Base-by-base conservation (phyloP, 495 filamentous ascomycete species). In the Talaromyces stipitatus region DNA sequence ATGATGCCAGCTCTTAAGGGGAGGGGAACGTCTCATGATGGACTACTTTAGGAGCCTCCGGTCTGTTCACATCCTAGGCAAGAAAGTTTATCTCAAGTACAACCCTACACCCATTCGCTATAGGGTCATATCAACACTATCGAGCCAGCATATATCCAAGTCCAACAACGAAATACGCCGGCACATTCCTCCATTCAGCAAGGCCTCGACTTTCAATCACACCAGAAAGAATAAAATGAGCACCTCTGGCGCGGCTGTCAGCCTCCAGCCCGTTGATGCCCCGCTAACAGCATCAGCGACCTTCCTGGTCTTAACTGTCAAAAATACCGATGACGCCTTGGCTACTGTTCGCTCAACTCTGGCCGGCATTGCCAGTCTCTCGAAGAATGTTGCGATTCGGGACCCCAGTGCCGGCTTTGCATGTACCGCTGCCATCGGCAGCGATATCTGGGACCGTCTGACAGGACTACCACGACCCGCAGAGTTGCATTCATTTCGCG, bases 351-450 rank as follows among this genome's bases (percentile, higher is more conserved):
- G 75, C 32, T 76, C 72, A 1, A 69, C 75, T 7, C 65, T 82
- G 16, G 71, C 79, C 12, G 60, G 61, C 24, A 61, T 82, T 43
- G 65, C 64, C 30, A 67, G 70, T 50, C 70, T 82, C 36, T 61
- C 78, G 28, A 84, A 84, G 59, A 82, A 81, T 54, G 74, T 84
- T 29, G 61, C 74, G 6, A 74, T 82, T 32, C 78, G 81, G 30
- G 79, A 82, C 50, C 70, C 74, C 4, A 64, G 55, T 12, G 72
- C 78, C 20, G 64, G 64, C 16, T 81, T 83, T 58, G 64, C 78
- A 24, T 82, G 78, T 58, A 79, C 78, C 2, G 77, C 79, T 10
- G 81, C 79, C 51, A 80, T 83, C 43, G 79, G 81, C 47, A 75
- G 72, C 56, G 58, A 67, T 16, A 69, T 72, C 33, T 83, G 81